Base-by-base conservation (phyloP, 2,329 filamentous ascomycete genomes). In the Beauveria asiatica region DNA sequence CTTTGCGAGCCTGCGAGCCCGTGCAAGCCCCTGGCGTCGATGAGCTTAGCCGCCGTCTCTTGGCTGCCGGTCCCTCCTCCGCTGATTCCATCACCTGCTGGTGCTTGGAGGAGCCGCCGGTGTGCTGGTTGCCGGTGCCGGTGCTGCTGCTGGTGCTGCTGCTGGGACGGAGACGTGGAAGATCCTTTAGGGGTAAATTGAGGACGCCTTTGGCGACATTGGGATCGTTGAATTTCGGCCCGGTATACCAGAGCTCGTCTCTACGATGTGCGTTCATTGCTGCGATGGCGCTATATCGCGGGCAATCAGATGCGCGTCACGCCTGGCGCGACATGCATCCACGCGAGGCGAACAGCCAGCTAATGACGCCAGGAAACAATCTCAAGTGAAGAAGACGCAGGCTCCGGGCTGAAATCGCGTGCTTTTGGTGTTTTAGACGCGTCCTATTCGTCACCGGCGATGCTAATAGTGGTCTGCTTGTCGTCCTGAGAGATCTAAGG, bases 1-100 rank as follows among this genome's bases (percentile, higher is more conserved):
- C 64, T 59, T 21, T 60, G 57, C 58, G 59, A 45, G 50, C 23
- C 2, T 59, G 44, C 25, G 46, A 42, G 16, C n/a, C n/a, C 33
- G 55, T 9, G 25, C 23, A 7, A n/a, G 9, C 44, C 27, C 8
- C 11, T 10, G 8, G 19, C 5, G 9, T 17, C n/a, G 17, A 23
- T 2, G 45, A 7, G 17, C 13, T 41, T 13, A 21, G 9, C 37
- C 55, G 45, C 55, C 3, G 23, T 23, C 30, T 58, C 23, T 58
- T 58, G 21, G 45, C 10, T 9, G 37, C 6, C 5, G 30, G 46
- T 10, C 30, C 55, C 37, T 51, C 55, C 37, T 58, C 45, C 10
- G 19, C 8, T 5, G 21, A 27, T 27, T n/a, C 45, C 23, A 9
- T 21, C 1, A 33, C 5, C 19, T 19, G 37, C 10, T 25, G 27